These are phyloP conservation scores for Neurospora sp. DNA, from an alignment of 2,329 filamentous ascomycete genomes.

Conservation along the genomic window DNA sequence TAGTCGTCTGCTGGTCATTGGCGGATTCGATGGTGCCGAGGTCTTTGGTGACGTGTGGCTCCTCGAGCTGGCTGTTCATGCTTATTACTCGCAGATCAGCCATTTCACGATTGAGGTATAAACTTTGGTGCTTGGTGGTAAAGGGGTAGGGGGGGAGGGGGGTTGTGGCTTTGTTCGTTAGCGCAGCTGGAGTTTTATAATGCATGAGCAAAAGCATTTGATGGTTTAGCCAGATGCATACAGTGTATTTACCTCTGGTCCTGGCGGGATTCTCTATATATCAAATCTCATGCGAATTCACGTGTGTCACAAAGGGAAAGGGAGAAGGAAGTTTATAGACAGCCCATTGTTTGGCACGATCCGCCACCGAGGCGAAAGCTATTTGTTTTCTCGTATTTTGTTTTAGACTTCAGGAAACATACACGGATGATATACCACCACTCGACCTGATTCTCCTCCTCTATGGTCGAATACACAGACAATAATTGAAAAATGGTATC, in stretches of 20 bases:
- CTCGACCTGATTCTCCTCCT: neutral
- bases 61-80: slow-evolving; percentile 58
- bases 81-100: slow-evolving; percentile 65
- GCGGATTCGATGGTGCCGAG: slow-evolving; percentile 58
- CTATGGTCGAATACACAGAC: neutral
- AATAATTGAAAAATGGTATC: neutral
- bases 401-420: neutral
- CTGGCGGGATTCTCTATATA: neutral
- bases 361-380: neutral
- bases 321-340: neutral
- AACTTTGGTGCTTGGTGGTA: neutral
- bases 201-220: neutral
- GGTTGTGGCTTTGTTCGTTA: neutral
- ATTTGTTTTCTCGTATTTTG: neutral
- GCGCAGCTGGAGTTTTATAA: neutral
- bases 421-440: neutral
- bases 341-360: neutral
- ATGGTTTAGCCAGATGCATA: neutral
- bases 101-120: slow-evolving; percentile 62
- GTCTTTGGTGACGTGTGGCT: slow-evolving; percentile 61
- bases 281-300: neutral
- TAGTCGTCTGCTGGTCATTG: slow-evolving; percentile 53
- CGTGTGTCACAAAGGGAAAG: neutral
- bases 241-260: neutral
- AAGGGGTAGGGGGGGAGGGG: neutral